These are phyloP conservation scores for Kalmanozyma brasiliensis DNA, from an alignment of 1,284 basidiomycete species.

Conservation along the genomic window DNA sequence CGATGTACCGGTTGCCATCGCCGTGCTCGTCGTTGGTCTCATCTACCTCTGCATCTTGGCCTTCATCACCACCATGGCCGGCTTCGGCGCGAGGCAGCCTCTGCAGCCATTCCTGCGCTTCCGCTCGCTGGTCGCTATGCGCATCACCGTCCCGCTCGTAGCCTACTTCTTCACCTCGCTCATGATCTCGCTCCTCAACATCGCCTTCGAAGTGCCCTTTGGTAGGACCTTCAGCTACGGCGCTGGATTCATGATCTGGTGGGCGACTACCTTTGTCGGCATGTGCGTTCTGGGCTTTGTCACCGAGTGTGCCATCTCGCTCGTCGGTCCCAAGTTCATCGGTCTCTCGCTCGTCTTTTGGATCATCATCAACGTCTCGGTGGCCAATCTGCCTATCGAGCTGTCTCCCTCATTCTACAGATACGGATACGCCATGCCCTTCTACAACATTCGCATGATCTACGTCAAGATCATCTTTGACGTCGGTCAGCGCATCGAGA, in stretches of 20 bases:
- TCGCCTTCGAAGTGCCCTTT: conserved; percentile 60
- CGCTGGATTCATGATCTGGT: conserved; percentile 63
- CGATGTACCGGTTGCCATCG: conserved; percentile 77
- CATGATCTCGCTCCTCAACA: conserved; percentile 61
- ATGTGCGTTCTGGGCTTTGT: conserved; percentile 57
- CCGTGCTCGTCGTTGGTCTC: conserved; percentile 78
- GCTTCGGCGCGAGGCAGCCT: conserved; percentile 40
- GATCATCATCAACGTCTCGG: conserved; percentile 63
- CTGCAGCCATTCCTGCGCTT: conserved; percentile 53
- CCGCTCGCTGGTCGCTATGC: conserved; percentile 53
- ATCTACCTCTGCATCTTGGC: conserved; percentile 77
- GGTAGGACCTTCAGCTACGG: conserved; percentile 55
- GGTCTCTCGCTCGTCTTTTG: conserved; percentile 56
- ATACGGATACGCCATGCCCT: conserved; percentile 62
- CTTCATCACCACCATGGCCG: conserved; percentile 64
- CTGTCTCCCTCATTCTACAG: conserved; percentile 50
- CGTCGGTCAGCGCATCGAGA: conserved; percentile 47
- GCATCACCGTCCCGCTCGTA: conserved; percentile 46
- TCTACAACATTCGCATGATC: conserved; percentile 58
- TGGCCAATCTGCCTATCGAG: conserved; percentile 52
- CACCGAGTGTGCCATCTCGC: conserved; percentile 54
- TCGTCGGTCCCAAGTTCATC: conserved; percentile 57
- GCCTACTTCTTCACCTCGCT: conserved; percentile 57
- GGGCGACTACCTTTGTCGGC: conserved; percentile 51
- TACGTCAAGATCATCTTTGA: conserved; percentile 63